Evolutionary conservation across 2,329 filamentous ascomycete genomes (phyloP), one percentile per base, ranked within the genome.

Genomic region (Alternaria viburni): DNA sequence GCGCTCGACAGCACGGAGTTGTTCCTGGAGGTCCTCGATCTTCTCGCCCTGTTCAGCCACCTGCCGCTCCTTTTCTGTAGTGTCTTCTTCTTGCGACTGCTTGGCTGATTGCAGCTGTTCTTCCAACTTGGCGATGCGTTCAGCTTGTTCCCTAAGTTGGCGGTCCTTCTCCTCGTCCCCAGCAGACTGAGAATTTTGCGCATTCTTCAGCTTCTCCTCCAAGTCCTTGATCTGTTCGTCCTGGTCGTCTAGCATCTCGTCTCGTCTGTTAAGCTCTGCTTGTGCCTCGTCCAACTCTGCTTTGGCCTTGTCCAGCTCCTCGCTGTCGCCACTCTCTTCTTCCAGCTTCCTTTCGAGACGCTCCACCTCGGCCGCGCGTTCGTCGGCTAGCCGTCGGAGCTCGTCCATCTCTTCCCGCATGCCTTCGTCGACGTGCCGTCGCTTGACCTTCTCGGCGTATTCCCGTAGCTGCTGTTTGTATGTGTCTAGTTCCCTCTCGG

Each of bases 401-500:
- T 82, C 79, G 13, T 84, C 82, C 74, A 90, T 82, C 72, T 90
- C 88, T 64, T 87, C 85, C 54, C 88, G 89, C 69, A 93, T 86
- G 62, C 85, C 88, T 68, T 93, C 89, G 72, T 93, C 90, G 11
- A 87, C 87, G 67, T 93, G 89, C 73, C 91, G 91, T 72, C 88
- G 88, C 80, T 93, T 93, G 57, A 93, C 86, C 73, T 91, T 92
- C 64, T 96, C 91, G 66, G 94, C 91, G 64, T 97, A 88, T 66
- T 96, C 92, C 59, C 90, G 82, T 68, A 97, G 89, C 77, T 97
- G 92, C 71, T 91, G 86, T 57, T 91, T 89, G 78, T 96, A 97
- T 62, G 86, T 86, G 75, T 97, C 94, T 3, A 98, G 86, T 64
- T 97, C 93, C 68, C 89, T 90, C 82, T 98, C 94, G 4, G 95